Percentiles rank a stretch among this genome's conserved stretches.
Conservation (phyloP, 306 rosid genomes). For the Rosa rugosa region DNA sequence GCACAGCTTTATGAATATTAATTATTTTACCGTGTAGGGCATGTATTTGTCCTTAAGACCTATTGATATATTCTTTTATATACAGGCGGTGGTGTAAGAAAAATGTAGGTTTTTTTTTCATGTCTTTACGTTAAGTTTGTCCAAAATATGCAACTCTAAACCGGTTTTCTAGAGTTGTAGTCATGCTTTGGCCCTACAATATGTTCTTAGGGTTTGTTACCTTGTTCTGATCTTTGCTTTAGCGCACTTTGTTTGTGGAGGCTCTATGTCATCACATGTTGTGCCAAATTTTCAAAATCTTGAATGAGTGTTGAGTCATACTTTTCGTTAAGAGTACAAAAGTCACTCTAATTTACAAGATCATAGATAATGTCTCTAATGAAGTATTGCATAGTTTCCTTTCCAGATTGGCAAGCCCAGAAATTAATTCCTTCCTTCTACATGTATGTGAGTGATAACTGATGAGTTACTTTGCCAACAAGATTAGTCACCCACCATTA, state of each 20-base stretch:
- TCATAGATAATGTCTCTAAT: not conserved
- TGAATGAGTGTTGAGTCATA: no score
- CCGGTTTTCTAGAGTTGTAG: no score
- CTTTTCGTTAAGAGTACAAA: not conserved
- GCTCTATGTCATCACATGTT: no score
- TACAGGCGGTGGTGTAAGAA: no score
- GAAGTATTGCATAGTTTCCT: not conserved
- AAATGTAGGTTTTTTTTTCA: not conserved
- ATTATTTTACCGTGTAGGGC: no score
- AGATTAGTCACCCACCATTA: not conserved
- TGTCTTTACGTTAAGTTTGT: not conserved
- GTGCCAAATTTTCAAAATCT: no score
- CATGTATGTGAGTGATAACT: not conserved
- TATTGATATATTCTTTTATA: no score
- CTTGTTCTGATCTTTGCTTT: not conserved
- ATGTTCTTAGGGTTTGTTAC: no score
- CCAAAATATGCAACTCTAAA: not conserved
- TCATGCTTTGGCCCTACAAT: no score
- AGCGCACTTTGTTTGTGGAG: not conserved
- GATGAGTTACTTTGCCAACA: not conserved
- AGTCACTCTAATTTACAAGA: not conserved
- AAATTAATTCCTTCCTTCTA: not conserved
- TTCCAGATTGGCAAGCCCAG: not conserved
- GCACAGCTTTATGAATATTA: no score
- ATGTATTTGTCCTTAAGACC: no score